phyloP scores from a whole-genome alignment of 2,329 filamentous ascomycete genomes.

The Esteya vermicola region DNA sequence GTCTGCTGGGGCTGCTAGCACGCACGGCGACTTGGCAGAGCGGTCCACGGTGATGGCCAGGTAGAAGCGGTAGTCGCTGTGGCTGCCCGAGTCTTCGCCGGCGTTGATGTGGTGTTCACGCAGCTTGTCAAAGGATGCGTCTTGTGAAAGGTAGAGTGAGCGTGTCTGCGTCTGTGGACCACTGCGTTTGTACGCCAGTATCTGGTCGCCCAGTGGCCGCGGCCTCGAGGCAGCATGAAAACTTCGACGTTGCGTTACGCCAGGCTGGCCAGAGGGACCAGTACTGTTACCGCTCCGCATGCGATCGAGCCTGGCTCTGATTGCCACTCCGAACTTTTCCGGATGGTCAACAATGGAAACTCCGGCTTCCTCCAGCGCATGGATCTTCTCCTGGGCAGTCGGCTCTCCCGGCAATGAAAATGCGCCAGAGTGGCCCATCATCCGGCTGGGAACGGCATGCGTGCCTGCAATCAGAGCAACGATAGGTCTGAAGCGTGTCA shows the following conservation, averaged over 20 bases:
- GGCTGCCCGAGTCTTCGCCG: constrained; percentile 19
- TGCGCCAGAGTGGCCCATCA: constrained; percentile 73
- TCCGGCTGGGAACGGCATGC: constrained; percentile 44
- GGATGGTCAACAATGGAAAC: constrained; percentile 62
- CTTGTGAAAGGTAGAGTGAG: constrained; percentile 34
- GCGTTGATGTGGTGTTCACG: constrained; percentile 31
- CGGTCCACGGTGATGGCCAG: constrained; percentile 54
- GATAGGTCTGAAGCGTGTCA: constrained; percentile 41
- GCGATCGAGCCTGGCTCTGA: constrained; percentile 43
- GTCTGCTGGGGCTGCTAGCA: constrained; percentile 46
- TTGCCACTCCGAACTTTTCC: constrained; percentile 55
- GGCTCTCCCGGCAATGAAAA: constrained; percentile 55
- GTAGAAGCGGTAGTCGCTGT: constrained; percentile 28
- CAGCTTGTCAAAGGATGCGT: constrained; percentile 31
- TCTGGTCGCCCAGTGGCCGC: background rate
- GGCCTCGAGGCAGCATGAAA: constrained; percentile 29
- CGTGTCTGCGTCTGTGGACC: constrained; percentile 26
- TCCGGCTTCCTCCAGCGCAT: constrained; percentile 49
- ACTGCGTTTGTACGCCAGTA: constrained; percentile 6
- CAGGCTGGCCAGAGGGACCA: constrained; percentile 11
- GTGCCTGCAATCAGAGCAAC: constrained; percentile 57
- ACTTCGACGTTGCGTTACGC: constrained; percentile 24
- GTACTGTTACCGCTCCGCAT: constrained; percentile 3
- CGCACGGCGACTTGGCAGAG: constrained; percentile 43
- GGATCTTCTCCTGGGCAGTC: constrained; percentile 49